Evolutionary conservation across 345 rosid species (phyloP), one percentile per base, ranked within the genome.

Genomic region (Raphanus raphanistrum): DNA sequence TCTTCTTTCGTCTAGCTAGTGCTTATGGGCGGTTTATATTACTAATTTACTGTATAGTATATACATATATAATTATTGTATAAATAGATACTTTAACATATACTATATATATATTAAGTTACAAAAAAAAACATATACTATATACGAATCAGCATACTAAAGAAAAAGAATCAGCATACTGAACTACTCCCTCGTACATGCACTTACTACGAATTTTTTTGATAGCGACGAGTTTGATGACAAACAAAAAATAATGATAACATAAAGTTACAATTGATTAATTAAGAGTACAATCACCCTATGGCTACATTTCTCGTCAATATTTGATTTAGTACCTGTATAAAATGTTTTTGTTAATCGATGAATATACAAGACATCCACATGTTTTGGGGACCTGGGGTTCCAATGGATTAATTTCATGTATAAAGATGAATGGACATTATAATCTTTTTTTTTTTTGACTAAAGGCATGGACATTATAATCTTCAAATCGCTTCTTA

Each of bases 1-100:
- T 50, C 58, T 27, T 62, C 64, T 27, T 73, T 60, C 28, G 60
- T 62, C 61, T 73, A 13, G 4, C 16, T 11, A 38, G 71, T 74
- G 79, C 70, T 54, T 38, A 62, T 79, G 82, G 82, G 82, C 82
- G 77, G 82, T 77, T 79, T 72, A 58, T 78, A 58, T 25, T 72
- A 41, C 55, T 58, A 21, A 29, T 78, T 65, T 71, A 71, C 76
- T 57, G 45, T 32, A 32, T 29, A 8, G 27, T 66, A 41, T 43
- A 13, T 69, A 33, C 25, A 13, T 27, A 16, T 2, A 11, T 35
- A 59, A 62, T 32, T 16, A 35, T 28, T 61, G 38, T 13, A 50
- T 62, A 61, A 4, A 45, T 45, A 50, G 58, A 25, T 50, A 25
- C 50, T 43, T 3, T 43, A 21, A 21, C 21, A 21, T 21, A 21